Evolutionary conservation across 257 asterid species (phyloP).

Genomic region (Salvia miltiorrhiza): DNA sequence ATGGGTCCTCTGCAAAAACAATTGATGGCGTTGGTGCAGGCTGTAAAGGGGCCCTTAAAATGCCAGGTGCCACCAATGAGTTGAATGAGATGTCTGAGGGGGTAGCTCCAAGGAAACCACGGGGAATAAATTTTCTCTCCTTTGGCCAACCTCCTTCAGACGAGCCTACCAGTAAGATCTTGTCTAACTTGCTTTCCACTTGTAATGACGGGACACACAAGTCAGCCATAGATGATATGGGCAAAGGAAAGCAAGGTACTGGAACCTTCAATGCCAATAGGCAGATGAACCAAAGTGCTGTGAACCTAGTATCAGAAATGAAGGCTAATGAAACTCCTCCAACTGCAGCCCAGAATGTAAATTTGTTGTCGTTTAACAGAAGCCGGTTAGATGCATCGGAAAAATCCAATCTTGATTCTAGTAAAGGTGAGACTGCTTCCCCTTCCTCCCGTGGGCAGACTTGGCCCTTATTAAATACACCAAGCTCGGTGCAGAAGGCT

Average conservation of each 20-base stretch:
- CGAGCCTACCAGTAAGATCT: conserved; percentile 36
- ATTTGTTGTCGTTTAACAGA: conserved; percentile 30
- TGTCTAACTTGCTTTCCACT: conserved; percentile 30
- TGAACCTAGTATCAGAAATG: neutral
- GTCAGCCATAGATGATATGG: conserved; percentile 22
- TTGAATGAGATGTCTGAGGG: conserved; percentile 29
- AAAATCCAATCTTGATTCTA: neutral
- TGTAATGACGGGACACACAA: conserved; percentile 27
- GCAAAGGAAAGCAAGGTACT: conserved; percentile 18
- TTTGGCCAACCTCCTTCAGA: conserved; percentile 50
- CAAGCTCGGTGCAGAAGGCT: conserved; percentile 55
- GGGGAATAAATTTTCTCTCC: conserved; percentile 81
- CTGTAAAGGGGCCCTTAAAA: conserved; percentile 13
- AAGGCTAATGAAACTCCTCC: conserved; percentile 19
- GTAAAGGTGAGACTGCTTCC: conserved; percentile 21
- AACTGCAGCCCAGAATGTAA: conserved; percentile 31
- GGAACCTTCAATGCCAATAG: conserved; percentile 19
- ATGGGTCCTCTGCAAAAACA: conserved; percentile 30
- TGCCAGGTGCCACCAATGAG: conserved; percentile 24
- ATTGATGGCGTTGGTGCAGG: conserved; percentile 25
- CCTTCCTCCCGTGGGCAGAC: conserved; percentile 28
- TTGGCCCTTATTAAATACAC: conserved; percentile 36
- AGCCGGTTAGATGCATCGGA: conserved; percentile 20
- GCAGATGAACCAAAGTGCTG: conserved; percentile 26
- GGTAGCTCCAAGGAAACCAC: conserved; percentile 40